These are phyloP conservation scores for Lagenaria siceraria DNA, from an alignment of 306 rosid species.

Conservation along the genomic window DNA sequence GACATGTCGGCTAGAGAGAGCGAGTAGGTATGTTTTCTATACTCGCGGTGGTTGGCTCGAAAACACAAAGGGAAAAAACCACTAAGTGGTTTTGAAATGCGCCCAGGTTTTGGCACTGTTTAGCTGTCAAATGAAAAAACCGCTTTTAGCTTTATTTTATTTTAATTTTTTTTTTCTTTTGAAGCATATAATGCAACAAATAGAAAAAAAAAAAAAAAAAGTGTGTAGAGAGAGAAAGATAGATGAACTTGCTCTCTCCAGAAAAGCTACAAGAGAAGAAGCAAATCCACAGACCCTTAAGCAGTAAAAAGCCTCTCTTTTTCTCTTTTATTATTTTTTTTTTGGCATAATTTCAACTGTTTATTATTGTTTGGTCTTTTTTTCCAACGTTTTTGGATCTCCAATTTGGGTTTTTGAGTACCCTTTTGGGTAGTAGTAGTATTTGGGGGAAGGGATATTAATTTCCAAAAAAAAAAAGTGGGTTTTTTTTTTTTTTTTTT, in stretches of 20 bases:
- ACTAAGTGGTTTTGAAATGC: constrained; percentile 4
- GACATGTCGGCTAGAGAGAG: not conserved
- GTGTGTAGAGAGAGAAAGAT: not conserved
- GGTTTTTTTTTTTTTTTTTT: too few species aligned
- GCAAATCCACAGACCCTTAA: not conserved
- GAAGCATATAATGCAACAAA: not conserved
- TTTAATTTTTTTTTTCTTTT: too few species aligned
- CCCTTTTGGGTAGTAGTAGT: not conserved
- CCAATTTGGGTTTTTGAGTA: not conserved
- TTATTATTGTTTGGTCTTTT: not conserved
- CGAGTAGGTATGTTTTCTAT: accelerated
- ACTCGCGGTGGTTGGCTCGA: not conserved
- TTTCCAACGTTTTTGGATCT: not conserved
- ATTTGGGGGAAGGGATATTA: not conserved
- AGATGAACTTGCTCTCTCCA: not conserved
- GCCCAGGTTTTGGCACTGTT: constrained; percentile 3
- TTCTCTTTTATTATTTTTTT: not conserved
- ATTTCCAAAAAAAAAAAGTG: too few species aligned
- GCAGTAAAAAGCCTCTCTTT: not conserved
- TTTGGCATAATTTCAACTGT: not conserved
- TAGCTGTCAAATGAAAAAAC: constrained; percentile 2
- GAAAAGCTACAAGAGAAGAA: not conserved
- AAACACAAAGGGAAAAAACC: not conserved
- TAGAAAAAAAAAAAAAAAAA: not conserved
- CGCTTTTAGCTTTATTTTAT: not conserved